Conservation (phyloP, 768 basidiomycete species). For the Leccinum ochraceum region DNA sequence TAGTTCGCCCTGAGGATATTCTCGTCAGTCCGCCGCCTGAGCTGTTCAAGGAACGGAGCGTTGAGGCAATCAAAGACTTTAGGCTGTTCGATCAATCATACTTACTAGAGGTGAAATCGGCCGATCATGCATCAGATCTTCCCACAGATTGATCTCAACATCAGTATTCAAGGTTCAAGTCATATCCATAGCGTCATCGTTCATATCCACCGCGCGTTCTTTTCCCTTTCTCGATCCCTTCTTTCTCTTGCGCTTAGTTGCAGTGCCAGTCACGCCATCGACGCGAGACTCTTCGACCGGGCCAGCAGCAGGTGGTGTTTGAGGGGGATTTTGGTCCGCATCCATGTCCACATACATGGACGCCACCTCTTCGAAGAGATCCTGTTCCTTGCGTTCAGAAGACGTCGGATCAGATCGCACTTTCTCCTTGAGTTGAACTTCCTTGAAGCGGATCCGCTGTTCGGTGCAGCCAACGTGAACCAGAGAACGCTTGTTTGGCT, state of each 20-base stretch:
- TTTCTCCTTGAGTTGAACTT: slow-evolving; percentile 55
- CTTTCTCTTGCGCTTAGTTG: slow-evolving; percentile 16
- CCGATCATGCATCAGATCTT: too few species aligned
- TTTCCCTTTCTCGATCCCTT: slow-evolving; percentile 27
- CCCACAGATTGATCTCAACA: neutral
- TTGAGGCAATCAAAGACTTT: too few species aligned
- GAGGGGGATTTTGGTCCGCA: neutral
- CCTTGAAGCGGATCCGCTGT: slow-evolving; percentile 71
- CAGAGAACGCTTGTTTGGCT: slow-evolving; percentile 49
- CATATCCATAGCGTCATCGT: slow-evolving; percentile 21
- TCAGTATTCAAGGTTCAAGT: slow-evolving; percentile 2
- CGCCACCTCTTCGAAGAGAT: slow-evolving; percentile 21
- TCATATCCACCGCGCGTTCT: slow-evolving; percentile 25
- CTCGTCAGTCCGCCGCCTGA: too few species aligned
- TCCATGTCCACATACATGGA: slow-evolving; percentile 23
- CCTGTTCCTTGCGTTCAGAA: slow-evolving; percentile 6
- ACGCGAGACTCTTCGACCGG: slow-evolving; percentile 4
- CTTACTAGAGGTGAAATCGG: too few species aligned
- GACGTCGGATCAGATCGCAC: slow-evolving; percentile 33
- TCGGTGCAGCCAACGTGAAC: slow-evolving; percentile 47
- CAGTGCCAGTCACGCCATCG: neutral
- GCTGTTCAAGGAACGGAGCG: too few species aligned
- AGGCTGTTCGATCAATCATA: too few species aligned
- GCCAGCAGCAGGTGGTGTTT: neutral
- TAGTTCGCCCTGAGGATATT: too few species aligned